Conservation (phyloP, 371 early-diverging fungal genomes). For the Mortierella sp. region DNA sequence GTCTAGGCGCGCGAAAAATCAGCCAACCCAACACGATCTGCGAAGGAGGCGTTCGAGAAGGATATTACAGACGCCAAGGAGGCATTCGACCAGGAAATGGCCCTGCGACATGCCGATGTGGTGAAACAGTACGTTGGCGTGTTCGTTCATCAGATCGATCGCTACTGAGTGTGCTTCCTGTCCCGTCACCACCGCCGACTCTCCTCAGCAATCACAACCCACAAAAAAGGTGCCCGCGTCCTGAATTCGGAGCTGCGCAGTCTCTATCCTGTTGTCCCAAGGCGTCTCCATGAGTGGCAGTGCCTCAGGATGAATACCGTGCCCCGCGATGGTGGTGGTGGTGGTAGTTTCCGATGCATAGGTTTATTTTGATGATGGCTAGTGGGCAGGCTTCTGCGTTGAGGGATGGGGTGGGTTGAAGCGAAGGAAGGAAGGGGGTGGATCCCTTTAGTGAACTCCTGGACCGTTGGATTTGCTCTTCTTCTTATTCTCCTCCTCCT, state of each 20-base stretch:
- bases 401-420: neutral
- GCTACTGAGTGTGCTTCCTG: neutral
- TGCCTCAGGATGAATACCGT: neutral
- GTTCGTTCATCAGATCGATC: conserved; percentile 41
- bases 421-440: neutral
- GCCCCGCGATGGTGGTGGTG: neutral
- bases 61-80: conserved; percentile 45
- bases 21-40: conserved; percentile 23
- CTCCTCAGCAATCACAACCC: neutral
- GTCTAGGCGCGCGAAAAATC: conserved; percentile 9
- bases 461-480: conserved; percentile 38
- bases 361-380: neutral
- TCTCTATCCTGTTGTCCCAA: neutral
- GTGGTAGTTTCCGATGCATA: neutral
- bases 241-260: neutral
- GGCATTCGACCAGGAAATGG: conserved; percentile 58
- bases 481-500: conserved; percentile 50
- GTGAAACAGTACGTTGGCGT: conserved; percentile 53
- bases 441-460: conserved; percentile 31
- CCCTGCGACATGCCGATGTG: conserved; percentile 49
- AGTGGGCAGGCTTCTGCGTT: too few relatives aligned
- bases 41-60: conserved; percentile 41
- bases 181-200: neutral
- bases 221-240: neutral
- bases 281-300: neutral